Evolutionary conservation across 176 grass and related monocot species (phyloP), one percentile per base, ranked within the genome.

Genomic region (Carex scoparia): DNA sequence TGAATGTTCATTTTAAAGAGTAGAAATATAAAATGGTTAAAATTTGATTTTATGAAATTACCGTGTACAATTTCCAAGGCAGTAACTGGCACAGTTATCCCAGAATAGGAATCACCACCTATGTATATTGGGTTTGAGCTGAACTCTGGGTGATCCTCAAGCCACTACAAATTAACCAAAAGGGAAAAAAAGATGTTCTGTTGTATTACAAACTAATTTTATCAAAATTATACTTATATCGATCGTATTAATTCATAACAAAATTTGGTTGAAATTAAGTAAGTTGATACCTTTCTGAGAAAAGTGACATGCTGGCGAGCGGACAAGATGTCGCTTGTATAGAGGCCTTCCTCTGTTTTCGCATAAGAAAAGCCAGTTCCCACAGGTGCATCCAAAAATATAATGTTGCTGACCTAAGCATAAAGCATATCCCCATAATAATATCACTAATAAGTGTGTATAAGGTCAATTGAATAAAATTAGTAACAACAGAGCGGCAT

Each of bases 311-410:
- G 65, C 51, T 96, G 90, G 1, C 35, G 38, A 2, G 79, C 89
- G 9, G 94, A 86, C 6, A 64, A 80, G 28, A 82, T 86, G 18
- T 93, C 87, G 48, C 69, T 88, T 1, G 88, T 74, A 68, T 85
- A 65, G 59, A 82, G 67, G 9, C 94, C 94, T 61, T 82, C 69
- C 9, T 89, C 63, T 0, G 78, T 87, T 9, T 35, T 74, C 0
- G 94, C 83, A 84, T 90, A 94, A 0, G 94, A 97, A 84, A 94
- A 97, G 0, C 94, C 94, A 9, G 94, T 90, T 1, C 88, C 94
- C 19, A 97, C 82, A 7, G 94, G 94, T 38, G 89, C 73, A 85
- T 97, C 94, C 32, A 97, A 86, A 79, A 97, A 97, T 54, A 97
- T 97, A 49, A 97, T 79, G 49, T 84, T 97, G 79, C 81, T 83